A percentile compares a stretch with the other conserved stretches of the same genome.
These are phyloP conservation scores for Coemansia sp. DNA, from an alignment of 192 early-diverging fungal species.

Conservation along the genomic window DNA sequence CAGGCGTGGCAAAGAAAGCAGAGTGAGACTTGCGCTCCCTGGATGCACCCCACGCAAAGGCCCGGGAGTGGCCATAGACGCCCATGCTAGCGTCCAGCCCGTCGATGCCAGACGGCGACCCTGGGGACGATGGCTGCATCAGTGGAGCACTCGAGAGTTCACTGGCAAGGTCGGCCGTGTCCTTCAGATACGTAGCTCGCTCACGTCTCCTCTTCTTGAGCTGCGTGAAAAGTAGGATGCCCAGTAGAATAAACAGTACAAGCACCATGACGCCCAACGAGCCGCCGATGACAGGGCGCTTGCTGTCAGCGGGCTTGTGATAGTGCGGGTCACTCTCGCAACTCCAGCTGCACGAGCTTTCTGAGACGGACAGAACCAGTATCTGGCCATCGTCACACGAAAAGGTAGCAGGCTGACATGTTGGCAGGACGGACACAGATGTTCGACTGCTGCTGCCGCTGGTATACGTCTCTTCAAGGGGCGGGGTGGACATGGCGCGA, in stretches of 20 bases:
- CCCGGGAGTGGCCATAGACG: neutral
- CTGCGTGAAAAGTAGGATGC: conserved; percentile 19
- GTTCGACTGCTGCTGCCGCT: neutral
- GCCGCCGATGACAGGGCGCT: conserved; percentile 45
- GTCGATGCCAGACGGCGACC: neutral
- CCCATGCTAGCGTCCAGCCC: neutral
- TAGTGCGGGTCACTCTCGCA: conserved; percentile 41
- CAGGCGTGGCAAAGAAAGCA: neutral
- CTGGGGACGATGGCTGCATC: conserved; percentile 3
- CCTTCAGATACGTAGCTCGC: conserved; percentile 29
- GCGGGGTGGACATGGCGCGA: neutral
- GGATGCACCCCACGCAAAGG: conserved; percentile 4
- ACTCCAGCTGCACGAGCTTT: conserved; percentile 28
- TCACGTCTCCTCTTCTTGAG: conserved; percentile 20
- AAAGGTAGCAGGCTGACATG: conserved; percentile 2
- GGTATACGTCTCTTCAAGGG: neutral
- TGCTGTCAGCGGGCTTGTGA: conserved; percentile 25
- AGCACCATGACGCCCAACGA: conserved; percentile 39
- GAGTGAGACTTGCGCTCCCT: conserved; percentile 1
- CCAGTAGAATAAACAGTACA: conserved; percentile 25
- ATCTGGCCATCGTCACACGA: conserved; percentile 24
- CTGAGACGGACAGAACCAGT: conserved; percentile 19
- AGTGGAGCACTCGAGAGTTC: conserved; percentile 44
- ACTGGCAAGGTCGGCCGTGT: conserved; percentile 45
- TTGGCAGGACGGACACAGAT: neutral